Percentiles rank a stretch among this genome's conserved stretches.
Conservation (phyloP, 1,284 basidiomycete species). For the Polyporus tsugae region DNA sequence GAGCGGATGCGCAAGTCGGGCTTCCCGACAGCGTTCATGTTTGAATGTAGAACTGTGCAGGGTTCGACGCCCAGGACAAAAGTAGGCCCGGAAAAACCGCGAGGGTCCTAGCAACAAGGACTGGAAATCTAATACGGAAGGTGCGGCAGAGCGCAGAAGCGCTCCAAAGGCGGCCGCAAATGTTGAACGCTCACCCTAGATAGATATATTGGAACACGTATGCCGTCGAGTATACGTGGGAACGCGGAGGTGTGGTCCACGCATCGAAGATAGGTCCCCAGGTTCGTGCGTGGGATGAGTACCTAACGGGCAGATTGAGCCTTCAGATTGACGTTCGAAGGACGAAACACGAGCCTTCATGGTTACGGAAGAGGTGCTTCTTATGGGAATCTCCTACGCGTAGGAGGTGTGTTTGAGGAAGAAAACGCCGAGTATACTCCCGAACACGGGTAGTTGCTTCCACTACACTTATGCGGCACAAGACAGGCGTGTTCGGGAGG, state of each 20-base stretch:
- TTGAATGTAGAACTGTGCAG: not conserved
- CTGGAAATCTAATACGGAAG: not conserved
- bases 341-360: not conserved
- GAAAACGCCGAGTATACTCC: conserved; percentile 1
- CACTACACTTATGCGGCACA: not conserved
- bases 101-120: not conserved
- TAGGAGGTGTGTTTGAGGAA: not conserved
- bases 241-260: not conserved
- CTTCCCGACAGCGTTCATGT: not conserved
- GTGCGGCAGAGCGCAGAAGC: not conserved
- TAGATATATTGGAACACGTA: not conserved
- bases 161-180: not conserved
- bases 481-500: too few species aligned
- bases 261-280: not conserved
- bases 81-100: not conserved
- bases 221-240: not conserved
- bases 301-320: conserved; percentile 2
- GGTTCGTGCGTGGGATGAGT: not conserved
- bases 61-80: not conserved
- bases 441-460: not conserved
- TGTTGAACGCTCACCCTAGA: not conserved
- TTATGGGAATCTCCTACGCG: not conserved
- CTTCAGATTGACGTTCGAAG: not conserved
- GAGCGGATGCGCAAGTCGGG: not conserved
- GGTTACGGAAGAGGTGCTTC: conserved; percentile 5